Conservation (phyloP, 768 basidiomycete species). For the Auricularia sp. region DNA sequence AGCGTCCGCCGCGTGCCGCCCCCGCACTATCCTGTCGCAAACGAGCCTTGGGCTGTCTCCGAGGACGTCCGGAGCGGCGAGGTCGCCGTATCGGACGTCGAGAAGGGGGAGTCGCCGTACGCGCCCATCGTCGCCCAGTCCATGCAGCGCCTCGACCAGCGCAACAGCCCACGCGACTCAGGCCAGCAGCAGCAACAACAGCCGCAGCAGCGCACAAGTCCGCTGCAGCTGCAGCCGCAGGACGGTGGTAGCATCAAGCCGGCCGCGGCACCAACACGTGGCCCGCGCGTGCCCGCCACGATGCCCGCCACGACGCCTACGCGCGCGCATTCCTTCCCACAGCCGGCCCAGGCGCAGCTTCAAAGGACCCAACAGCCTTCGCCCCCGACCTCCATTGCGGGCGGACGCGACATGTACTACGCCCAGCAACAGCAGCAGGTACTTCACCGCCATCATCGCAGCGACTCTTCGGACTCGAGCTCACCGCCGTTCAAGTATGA, state of each 20-base stretch:
- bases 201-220: background rate
- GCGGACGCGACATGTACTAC: background rate
- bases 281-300: background rate
- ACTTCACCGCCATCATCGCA: too few species aligned
- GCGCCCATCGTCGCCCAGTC: background rate
- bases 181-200: background rate
- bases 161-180: too few species aligned
- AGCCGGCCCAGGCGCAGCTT: background rate
- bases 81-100: background rate
- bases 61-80: background rate
- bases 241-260: too few species aligned
- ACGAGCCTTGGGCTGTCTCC: background rate
- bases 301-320: background rate
- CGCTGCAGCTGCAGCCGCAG: too few species aligned
- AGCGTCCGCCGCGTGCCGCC: background rate
- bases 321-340: background rate
- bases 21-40: background rate
- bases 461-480: background rate
- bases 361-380: background rate
- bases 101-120: background rate
- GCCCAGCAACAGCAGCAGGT: background rate
- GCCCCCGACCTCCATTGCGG: background rate
- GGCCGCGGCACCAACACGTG: background rate
- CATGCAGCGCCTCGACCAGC: too few species aligned
- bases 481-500: background rate